phyloP scores from a whole-genome alignment of 495 filamentous ascomycete species.

The Amniculicola lignicola region DNA sequence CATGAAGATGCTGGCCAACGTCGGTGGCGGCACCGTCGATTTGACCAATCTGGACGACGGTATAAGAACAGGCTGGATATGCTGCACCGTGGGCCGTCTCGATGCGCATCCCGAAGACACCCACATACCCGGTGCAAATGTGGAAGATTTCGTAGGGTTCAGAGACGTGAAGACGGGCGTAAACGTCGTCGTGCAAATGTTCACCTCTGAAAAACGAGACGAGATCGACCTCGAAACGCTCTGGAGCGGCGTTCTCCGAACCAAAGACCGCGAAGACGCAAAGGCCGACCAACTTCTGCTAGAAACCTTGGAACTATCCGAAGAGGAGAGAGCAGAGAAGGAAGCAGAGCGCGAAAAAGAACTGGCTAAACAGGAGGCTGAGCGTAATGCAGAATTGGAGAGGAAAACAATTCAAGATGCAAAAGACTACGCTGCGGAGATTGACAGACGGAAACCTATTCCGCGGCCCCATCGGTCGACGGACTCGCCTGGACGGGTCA shows the following conservation, averaged over 20 bases:
- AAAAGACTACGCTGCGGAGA: too few species aligned
- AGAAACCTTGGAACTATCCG: background rate
- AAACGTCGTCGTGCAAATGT: slow-evolving; percentile 82
- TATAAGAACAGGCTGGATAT: slow-evolving; percentile 90
- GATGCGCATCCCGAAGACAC: slow-evolving; percentile 42
- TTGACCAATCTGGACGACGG: slow-evolving; percentile 63
- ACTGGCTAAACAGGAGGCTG: background rate
- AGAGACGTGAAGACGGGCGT: slow-evolving; percentile 55
- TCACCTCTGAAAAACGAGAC: slow-evolving; percentile 78
- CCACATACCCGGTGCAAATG: slow-evolving; percentile 20
- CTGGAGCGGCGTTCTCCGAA: slow-evolving; percentile 59
- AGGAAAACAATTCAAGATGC: too few species aligned
- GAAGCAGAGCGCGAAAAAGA: background rate
- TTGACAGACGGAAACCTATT: too few species aligned
- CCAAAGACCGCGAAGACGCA: slow-evolving; percentile 7
- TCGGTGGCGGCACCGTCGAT: slow-evolving; percentile 50
- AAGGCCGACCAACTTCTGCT: slow-evolving; percentile 27
- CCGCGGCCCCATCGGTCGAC: background rate
- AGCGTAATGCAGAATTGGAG: too few species aligned
- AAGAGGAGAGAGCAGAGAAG: background rate
- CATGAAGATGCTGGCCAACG: slow-evolving; percentile 66
- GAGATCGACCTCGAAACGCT: slow-evolving; percentile 81
- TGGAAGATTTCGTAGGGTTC: slow-evolving; percentile 68
- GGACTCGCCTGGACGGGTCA: background rate
- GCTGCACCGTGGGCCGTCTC: slow-evolving; percentile 78